Evolutionary conservation across 352 stramenopile species (phyloP), one percentile per base, ranked within the genome.

Genomic region (Peronospora farinosa): DNA sequence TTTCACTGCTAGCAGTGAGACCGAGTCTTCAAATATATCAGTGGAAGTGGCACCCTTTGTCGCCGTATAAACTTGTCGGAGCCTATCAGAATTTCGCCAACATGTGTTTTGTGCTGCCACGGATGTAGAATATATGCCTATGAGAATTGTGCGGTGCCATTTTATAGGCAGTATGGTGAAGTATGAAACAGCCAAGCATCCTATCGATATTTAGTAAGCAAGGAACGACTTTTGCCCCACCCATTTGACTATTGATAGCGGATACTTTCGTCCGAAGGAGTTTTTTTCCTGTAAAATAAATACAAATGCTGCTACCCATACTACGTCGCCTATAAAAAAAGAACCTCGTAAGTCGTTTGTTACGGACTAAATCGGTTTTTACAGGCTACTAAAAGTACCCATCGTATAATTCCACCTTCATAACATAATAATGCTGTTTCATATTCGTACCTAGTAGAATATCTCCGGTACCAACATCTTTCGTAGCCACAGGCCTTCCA

Each of bases 121-220:
- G 46, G 40, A 55, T 65, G 50, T 65, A 61, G 36, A 62, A 62
- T 69, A 54, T 62, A 45, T 69, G 45, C 51, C 47, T 51, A 39
- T 53, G 44, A 51, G 7, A 47, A 30, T 60, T 15, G 31, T 35
- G 40, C 46, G 48, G 37, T 54, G 45, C 31, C 35, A 27, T 43
- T 49, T 53, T 40, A 35, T 51, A 62, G 38, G 27, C 19, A 28
- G 40, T 32, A 42, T 51, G 47, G 51, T 52, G 19, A 21, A 28
- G 42, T 53, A 19, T 45, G 27, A 64, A 64, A 33, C 52, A 45
- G 44, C 38, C 52, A 59, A 60, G 8, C 35, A 60, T 54, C 30
- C 54, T 40, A 45, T 46, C 39, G 57, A 49, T 69, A 69, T 69
- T 69, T 61, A 69, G 55, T 69, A 69, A 65, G 60, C 54, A 61